phyloP scores from a whole-genome alignment of 2,329 filamentous ascomycete genomes.

The Penicillium sumatraense region DNA sequence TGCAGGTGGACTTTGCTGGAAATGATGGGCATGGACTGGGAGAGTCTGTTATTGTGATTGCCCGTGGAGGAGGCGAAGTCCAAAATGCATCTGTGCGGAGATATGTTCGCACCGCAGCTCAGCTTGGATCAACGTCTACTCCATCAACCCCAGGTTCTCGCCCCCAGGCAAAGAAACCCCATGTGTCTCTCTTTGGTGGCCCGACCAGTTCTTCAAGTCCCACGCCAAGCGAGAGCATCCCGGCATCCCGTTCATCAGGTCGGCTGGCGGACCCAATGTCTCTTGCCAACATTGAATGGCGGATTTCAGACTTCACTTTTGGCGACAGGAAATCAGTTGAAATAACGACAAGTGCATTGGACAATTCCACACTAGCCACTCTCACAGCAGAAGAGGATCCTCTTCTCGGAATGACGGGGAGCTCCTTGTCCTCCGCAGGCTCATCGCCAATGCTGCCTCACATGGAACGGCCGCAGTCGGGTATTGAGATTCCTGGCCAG shows the following conservation, averaged over 20 bases:
- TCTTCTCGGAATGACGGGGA: constrained; percentile 62
- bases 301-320: constrained; percentile 64
- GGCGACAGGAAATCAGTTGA: constrained; percentile 63
- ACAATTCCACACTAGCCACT: constrained; percentile 73
- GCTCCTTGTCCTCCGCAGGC: constrained; percentile 58
- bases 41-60: constrained; percentile 75
- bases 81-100: constrained; percentile 58
- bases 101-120: constrained; percentile 59
- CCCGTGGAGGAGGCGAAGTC: constrained; percentile 70
- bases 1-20: constrained; percentile 87
- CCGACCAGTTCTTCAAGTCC: constrained; percentile 32
- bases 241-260: constrained; percentile 39
- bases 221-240: constrained; percentile 24
- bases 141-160: constrained; percentile 12
- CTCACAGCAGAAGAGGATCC: constrained; percentile 80
- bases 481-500: constrained; percentile 77
- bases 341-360: constrained; percentile 73
- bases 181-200: constrained; percentile 58
- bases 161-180: constrained; percentile 19
- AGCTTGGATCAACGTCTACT: constrained; percentile 29
- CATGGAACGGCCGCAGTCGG: constrained; percentile 46
- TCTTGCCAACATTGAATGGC: constrained; percentile 66
- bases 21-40: constrained; percentile 78
- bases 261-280: constrained; percentile 37
- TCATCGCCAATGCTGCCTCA: constrained; percentile 57